Base-by-base conservation (phyloP, 129 eudicot species). In the Smallanthus sonchifolius region DNA sequence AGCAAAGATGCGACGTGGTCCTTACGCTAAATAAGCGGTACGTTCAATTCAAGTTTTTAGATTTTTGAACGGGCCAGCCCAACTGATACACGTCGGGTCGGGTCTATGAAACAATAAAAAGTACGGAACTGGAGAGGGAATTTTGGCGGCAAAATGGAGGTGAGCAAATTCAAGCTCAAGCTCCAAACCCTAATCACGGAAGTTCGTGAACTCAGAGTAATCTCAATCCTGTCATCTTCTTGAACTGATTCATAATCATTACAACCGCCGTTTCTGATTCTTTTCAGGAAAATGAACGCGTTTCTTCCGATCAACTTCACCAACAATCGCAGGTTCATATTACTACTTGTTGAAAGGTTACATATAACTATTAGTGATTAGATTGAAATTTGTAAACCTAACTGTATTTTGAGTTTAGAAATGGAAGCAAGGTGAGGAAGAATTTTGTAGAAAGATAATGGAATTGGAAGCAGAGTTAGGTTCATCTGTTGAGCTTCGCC, bases 91-190 rank as follows among this genome's bases (percentile, higher is more conserved):
- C n/a, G n/a, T n/a, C n/a, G n/a, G n/a, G n/a, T n/a, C n/a, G n/a
- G n/a, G n/a, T n/a, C n/a, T n/a, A n/a, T n/a, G n/a, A n/a, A n/a
- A n/a, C n/a, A n/a, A n/a, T n/a, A n/a, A n/a, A n/a, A n/a, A 7
- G 49, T 49, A 6, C 19, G 16, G 55, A 49, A 49, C 11, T 14
- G 20, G 20, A 49, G 49, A n/a, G n/a, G n/a, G n/a, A n/a, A n/a
- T n/a, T n/a, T n/a, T 82, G 70, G 81, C 80, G 87, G 85, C 77
- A 73, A 82, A 74, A 87, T 85, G 93, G 87, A 80, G 82, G 73
- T 70, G 68, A 76, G 81, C 57, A 85, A 81, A 81, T 83, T 88
- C 81, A 88, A 83, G 76, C 77, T 88, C 65, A 85, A 88, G 37
- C 87, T 88, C 40, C 84, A 79, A 65, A 76, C 87, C 84, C 89